A percentile compares a stretch with the other conserved stretches of the same genome.
Conservation (phyloP, 1,139 yeast genomes). For the Protomyces lactucae-debilis region DNA sequence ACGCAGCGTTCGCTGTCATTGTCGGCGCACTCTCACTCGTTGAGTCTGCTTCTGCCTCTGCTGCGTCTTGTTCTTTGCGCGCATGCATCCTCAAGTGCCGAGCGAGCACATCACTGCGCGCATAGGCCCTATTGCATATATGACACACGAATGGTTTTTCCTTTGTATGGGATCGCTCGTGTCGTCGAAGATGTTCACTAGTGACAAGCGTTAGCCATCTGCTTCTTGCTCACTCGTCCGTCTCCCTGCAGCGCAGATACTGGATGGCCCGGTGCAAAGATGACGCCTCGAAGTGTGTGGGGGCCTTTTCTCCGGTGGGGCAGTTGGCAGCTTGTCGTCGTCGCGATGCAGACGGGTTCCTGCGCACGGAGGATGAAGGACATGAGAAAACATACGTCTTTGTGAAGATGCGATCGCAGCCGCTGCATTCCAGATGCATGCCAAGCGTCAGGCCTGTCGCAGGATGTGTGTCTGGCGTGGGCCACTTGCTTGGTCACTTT, state of each 20-base stretch:
- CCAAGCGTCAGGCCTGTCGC: not conserved
- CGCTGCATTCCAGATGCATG: conserved; percentile 22
- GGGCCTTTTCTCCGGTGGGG: not conserved
- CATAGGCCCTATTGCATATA: conserved; percentile 20
- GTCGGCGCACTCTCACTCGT: not conserved
- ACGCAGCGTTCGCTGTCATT: not conserved
- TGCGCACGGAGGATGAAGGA: not conserved
- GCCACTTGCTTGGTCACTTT: not conserved
- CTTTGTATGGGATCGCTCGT: conserved; percentile 22
- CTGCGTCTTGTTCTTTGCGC: not conserved
- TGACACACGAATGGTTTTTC: conserved; percentile 24
- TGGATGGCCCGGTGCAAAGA: too few species aligned
- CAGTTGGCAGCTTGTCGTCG: not conserved
- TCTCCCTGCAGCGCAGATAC: too few species aligned
- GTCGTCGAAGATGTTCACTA: conserved; percentile 17
- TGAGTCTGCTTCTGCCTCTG: not conserved
- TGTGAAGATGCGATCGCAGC: conserved; percentile 24
- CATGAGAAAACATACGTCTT: conserved; percentile 5
- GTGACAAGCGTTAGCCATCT: too few species aligned
- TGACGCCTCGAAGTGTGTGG: too few species aligned
- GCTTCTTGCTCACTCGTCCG: too few species aligned
- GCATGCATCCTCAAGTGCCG: conserved; percentile 21
- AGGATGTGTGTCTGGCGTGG: not conserved
- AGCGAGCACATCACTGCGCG: conserved; percentile 25
- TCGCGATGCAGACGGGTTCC: too few species aligned